A percentile compares a stretch with the other conserved stretches of the same genome.
phyloP scores from a whole-genome alignment of 768 basidiomycete species.

The Phanerochaete carnosa region DNA sequence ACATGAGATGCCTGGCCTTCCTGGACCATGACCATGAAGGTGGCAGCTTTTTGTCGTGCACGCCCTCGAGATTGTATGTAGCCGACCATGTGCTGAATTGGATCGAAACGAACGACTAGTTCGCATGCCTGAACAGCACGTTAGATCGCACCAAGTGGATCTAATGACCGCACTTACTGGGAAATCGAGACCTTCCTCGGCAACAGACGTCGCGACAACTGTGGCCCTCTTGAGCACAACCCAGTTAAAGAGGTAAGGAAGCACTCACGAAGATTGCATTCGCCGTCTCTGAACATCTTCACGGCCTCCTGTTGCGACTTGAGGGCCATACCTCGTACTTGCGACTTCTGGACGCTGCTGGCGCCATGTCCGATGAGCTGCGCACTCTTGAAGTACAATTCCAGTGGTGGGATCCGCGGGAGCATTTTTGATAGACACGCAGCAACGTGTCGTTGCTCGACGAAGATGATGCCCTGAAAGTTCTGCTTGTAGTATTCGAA shows the following conservation, averaged over 20 bases:
- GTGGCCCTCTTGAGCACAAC: neutral
- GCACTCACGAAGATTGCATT: slow-evolving; percentile 64
- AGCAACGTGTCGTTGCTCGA: slow-evolving; percentile 81
- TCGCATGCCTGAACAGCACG: slow-evolving; percentile 63
- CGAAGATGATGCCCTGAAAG: slow-evolving; percentile 86
- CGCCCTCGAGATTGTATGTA: slow-evolving; percentile 90
- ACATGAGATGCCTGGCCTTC: slow-evolving; percentile 53
- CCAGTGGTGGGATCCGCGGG: slow-evolving; percentile 53
- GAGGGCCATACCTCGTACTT: slow-evolving; percentile 48
- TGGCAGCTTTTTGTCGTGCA: slow-evolving; percentile 72
- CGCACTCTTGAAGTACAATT: slow-evolving; percentile 53
- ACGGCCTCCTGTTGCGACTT: slow-evolving; percentile 59
- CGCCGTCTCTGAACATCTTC: slow-evolving; percentile 57
- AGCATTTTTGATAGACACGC: slow-evolving; percentile 65
- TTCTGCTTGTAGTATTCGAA: slow-evolving; percentile 45
- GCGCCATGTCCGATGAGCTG: slow-evolving; percentile 73
- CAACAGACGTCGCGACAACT: slow-evolving; percentile 85
- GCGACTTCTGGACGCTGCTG: slow-evolving; percentile 29
- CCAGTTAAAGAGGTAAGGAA: neutral
- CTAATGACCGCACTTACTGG: slow-evolving; percentile 43
- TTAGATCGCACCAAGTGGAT: neutral
- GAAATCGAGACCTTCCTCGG: slow-evolving; percentile 92
- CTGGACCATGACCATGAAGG: slow-evolving; percentile 79
- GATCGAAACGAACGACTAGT: slow-evolving; percentile 82
- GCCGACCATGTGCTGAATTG: slow-evolving; percentile 76